Conservation (phyloP, 2,329 filamentous ascomycete species). For the Pestalotiopsis sp. region DNA sequence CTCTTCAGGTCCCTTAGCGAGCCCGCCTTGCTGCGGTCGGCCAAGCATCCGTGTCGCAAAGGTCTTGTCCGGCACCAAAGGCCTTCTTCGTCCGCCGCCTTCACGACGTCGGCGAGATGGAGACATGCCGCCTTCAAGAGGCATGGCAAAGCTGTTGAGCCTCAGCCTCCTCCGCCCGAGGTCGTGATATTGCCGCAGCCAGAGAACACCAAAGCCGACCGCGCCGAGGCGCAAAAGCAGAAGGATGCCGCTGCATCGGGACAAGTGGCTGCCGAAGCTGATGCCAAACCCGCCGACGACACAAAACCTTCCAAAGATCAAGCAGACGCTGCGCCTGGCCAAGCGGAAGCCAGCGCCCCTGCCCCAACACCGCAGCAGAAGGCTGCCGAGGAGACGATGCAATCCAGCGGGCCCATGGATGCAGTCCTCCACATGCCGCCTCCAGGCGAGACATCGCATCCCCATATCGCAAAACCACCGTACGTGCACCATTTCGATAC, state of each 20-base stretch:
- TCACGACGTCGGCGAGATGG: constrained; percentile 39
- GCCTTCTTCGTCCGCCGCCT: constrained; percentile 32
- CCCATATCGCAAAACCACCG: constrained; percentile 72
- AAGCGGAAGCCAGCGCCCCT: constrained; percentile 17
- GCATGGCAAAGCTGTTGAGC: constrained; percentile 64
- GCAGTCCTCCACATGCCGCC: constrained; percentile 47
- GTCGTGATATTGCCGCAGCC: constrained; percentile 27
- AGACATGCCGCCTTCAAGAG: constrained; percentile 53
- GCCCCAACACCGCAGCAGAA: constrained; percentile 32
- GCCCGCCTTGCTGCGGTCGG: constrained; percentile 43
- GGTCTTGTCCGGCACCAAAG: constrained; percentile 26
- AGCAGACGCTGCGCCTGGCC: background rate
- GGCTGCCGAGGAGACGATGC: constrained; percentile 41
- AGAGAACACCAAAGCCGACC: constrained; percentile 13
- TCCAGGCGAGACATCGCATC: constrained; percentile 37
- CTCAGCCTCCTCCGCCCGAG: constrained; percentile 33
- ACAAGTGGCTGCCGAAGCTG: background rate
- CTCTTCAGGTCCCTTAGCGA: constrained; percentile 58
- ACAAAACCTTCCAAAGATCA: constrained; percentile 16
- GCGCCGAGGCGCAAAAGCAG: background rate
- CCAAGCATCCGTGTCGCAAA: constrained; percentile 40
- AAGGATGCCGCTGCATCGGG: constrained; percentile 2
- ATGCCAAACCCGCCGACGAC: background rate
- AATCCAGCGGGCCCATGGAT: constrained; percentile 50
- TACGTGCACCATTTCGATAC: constrained; percentile 98